Conservation (phyloP, 768 basidiomycete genomes). For the Amanita inopinata region DNA sequence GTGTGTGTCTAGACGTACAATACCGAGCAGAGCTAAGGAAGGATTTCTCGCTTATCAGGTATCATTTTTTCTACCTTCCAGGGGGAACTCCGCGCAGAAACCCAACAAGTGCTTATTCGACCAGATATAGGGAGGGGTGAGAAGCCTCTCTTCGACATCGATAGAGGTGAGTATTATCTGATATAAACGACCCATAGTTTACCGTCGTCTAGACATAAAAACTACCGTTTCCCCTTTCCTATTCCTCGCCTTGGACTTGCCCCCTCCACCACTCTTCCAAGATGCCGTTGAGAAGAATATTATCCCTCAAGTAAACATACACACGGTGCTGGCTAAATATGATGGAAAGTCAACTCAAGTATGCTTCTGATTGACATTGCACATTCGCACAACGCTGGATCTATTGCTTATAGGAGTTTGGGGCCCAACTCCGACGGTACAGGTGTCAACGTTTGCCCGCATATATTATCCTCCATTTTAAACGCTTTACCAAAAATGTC, state of each 20-base stretch:
- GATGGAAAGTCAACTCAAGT: slow-evolving; percentile 89
- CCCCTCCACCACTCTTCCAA: slow-evolving; percentile 96
- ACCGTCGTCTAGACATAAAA: slow-evolving; percentile 61
- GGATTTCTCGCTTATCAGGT: slow-evolving; percentile 33
- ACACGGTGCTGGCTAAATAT: slow-evolving; percentile 86
- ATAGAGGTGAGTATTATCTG: slow-evolving; percentile 55
- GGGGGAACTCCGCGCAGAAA: slow-evolving; percentile 87
- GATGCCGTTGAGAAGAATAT: slow-evolving; percentile 96
- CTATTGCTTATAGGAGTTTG: slow-evolving; percentile 56
- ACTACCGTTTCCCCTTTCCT: slow-evolving; percentile 82
- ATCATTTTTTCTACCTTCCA: slow-evolving; percentile 92
- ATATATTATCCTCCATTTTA: slow-evolving; percentile 92
- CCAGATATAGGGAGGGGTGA: slow-evolving; percentile 64
- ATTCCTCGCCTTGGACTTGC: slow-evolving; percentile 92
- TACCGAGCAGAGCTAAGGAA: background rate
- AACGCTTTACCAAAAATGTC: slow-evolving; percentile 90
- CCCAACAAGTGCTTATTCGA: slow-evolving; percentile 85
- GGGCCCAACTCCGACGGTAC: slow-evolving; percentile 77
- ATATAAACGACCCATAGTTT: slow-evolving; percentile 10
- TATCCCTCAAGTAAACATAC: slow-evolving; percentile 92
- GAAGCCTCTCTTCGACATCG: slow-evolving; percentile 89
- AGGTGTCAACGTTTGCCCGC: slow-evolving; percentile 85
- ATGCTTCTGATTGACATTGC: slow-evolving; percentile 11
- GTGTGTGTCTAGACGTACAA: slow-evolving; percentile 33
- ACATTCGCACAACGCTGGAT: slow-evolving; percentile 12